Conservation (phyloP, 352 stramenopile genomes). For the Globisporangium orthogonon region DNA sequence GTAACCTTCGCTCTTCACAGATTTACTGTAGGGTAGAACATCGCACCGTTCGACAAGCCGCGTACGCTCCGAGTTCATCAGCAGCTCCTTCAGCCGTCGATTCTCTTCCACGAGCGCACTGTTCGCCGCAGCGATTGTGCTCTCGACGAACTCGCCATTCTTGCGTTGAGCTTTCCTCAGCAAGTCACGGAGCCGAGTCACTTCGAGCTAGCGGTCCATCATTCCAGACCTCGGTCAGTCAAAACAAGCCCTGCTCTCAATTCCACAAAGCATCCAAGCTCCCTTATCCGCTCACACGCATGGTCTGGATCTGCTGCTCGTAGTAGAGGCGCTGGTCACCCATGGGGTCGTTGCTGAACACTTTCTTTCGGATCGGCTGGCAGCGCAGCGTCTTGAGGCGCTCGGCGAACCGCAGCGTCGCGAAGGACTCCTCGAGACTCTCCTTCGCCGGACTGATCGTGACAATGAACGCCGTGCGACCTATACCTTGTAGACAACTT, state of each 20-base stretch:
- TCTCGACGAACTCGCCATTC: slow-evolving; percentile 20
- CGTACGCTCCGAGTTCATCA: slow-evolving; percentile 46
- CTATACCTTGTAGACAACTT: slow-evolving; percentile 45
- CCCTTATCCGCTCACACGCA: slow-evolving; percentile 30
- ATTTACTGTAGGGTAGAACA: not conserved
- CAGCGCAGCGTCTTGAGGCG: slow-evolving; percentile 53
- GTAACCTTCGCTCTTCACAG: no score
- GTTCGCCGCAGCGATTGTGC: slow-evolving; percentile 22
- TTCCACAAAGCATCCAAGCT: not conserved
- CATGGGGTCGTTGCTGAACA: slow-evolving; percentile 42
- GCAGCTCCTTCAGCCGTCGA: slow-evolving; percentile 44
- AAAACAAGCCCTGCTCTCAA: no score
- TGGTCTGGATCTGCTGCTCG: slow-evolving; percentile 60
- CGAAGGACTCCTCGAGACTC: slow-evolving; percentile 60
- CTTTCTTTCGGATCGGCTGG: slow-evolving; percentile 37
- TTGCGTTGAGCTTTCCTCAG: slow-evolving; percentile 39
- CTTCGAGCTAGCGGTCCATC: slow-evolving; percentile 29
- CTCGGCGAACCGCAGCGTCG: slow-evolving; percentile 66
- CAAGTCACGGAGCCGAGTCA: slow-evolving; percentile 40
- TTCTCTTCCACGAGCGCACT: slow-evolving; percentile 60
- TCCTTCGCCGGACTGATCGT: slow-evolving; percentile 50
- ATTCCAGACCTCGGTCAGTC: no score
- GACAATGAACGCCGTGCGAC: slow-evolving; percentile 55
- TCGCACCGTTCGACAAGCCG: slow-evolving; percentile 33
- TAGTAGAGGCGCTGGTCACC: slow-evolving; percentile 58